Conservation (phyloP, 305 asterid species). For the Rubia peregrina region DNA sequence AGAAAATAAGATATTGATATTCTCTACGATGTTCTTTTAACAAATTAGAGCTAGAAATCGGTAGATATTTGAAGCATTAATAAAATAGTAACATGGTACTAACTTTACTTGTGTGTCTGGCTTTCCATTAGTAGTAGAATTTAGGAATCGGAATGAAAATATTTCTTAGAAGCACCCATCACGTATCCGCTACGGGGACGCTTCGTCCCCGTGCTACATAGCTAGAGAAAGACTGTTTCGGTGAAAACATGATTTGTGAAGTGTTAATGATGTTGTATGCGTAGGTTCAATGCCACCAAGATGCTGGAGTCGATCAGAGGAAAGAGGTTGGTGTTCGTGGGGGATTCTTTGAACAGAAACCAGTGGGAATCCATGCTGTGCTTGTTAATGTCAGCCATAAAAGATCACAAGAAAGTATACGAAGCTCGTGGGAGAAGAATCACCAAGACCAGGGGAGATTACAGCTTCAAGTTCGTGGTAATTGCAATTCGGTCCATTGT, state of each 20-base stretch:
- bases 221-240: background rate
- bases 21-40: no score
- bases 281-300: constrained; percentile 70
- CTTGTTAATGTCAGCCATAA: constrained; percentile 62
- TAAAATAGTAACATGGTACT: no score
- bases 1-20: no score
- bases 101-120: no score
- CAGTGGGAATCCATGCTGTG: constrained; percentile 98
- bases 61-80: no score
- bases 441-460: constrained; percentile 73
- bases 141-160: no score
- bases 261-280: background rate
- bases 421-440: constrained; percentile 78
- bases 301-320: constrained; percentile 80
- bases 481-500: background rate
- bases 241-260: background rate
- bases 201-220: no score
- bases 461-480: constrained; percentile 86
- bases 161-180: no score
- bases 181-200: no score
- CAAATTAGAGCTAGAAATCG: no score
- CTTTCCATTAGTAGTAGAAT: no score
- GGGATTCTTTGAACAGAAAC: constrained; percentile 85
- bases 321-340: constrained; percentile 83
- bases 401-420: constrained; percentile 74